Evolutionary conservation across 2,329 filamentous ascomycete genomes (phyloP).

Genomic region (Paecilomyces fulvus): DNA sequence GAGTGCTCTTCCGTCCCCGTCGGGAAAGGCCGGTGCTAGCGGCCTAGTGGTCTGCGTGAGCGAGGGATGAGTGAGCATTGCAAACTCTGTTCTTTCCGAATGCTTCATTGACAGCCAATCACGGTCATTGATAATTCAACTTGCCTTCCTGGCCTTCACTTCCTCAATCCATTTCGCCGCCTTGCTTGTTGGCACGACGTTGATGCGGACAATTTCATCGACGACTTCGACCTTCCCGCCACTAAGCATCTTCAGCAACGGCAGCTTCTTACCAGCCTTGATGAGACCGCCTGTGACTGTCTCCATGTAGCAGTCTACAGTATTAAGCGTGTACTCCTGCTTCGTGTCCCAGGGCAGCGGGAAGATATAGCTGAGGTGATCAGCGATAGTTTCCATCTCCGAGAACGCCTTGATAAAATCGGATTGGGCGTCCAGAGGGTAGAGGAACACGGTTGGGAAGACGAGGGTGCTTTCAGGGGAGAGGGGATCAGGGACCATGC

Average conservation of each 20-base stretch:
- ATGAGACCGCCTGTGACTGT: constrained; percentile 70
- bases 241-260: constrained; percentile 63
- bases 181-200: constrained; percentile 65
- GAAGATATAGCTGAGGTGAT: constrained; percentile 79
- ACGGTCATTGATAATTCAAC: background rate
- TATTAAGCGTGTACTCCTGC: constrained; percentile 54
- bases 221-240: constrained; percentile 77
- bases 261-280: constrained; percentile 80
- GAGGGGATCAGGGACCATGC: constrained; percentile 61
- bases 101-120: background rate
- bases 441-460: constrained; percentile 76
- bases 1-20: background rate
- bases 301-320: constrained; percentile 84
- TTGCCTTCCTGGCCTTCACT: constrained; percentile 63
- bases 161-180: constrained; percentile 71
- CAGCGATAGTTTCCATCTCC: constrained; percentile 64
- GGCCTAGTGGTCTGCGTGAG: background rate
- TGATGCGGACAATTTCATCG: constrained; percentile 75
- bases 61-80: background rate
- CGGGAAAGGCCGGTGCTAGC: background rate
- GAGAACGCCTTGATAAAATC: constrained; percentile 86
- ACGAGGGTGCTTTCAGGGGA: constrained; percentile 63
- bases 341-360: constrained; percentile 77
- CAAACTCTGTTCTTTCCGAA: background rate
- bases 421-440: constrained; percentile 70